Evolutionary conservation across 208 protist species (phyloP).

Genomic region (Leishmania arabica): DNA sequence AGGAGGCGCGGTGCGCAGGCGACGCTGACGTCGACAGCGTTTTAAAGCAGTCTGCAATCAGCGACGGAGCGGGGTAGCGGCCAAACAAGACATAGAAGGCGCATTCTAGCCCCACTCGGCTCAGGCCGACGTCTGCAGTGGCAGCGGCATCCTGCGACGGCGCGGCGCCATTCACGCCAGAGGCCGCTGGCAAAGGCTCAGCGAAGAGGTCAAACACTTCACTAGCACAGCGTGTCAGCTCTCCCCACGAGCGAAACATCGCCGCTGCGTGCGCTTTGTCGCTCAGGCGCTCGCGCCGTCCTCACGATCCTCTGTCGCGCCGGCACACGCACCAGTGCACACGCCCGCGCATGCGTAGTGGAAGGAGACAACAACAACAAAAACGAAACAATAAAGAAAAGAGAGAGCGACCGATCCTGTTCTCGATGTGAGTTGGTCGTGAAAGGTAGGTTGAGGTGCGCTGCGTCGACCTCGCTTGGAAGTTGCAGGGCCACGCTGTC

Average conservation of each 20-base stretch:
- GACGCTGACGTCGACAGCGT: neutral
- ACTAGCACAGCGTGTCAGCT: slow-evolving; percentile 45
- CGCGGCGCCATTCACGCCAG: neutral
- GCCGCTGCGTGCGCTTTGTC: neutral
- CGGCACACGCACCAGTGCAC: neutral
- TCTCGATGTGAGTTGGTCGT: neutral
- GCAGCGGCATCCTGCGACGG: neutral
- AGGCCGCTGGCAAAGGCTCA: neutral
- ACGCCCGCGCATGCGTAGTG: neutral
- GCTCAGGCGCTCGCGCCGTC: neutral
- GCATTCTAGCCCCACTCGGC: slow-evolving; percentile 20
- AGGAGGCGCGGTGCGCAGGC: neutral
- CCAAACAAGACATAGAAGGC: slow-evolving; percentile 38
- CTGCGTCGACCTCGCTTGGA: neutral
- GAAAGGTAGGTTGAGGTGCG: neutral
- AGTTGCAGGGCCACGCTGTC: neutral
- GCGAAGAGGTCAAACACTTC: slow-evolving; percentile 51
- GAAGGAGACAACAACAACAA: neutral
- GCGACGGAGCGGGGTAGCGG: slow-evolving; percentile 17
- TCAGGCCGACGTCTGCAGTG: slow-evolving; percentile 6
- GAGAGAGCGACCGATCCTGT: neutral
- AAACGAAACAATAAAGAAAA: neutral
- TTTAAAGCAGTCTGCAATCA: slow-evolving; percentile 18
- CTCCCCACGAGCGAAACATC: slow-evolving; percentile 62
- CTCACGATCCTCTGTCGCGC: neutral